These are phyloP conservation scores for Neolentinus lepideus DNA, from an alignment of 1,284 basidiomycete genomes.

Conservation along the genomic window DNA sequence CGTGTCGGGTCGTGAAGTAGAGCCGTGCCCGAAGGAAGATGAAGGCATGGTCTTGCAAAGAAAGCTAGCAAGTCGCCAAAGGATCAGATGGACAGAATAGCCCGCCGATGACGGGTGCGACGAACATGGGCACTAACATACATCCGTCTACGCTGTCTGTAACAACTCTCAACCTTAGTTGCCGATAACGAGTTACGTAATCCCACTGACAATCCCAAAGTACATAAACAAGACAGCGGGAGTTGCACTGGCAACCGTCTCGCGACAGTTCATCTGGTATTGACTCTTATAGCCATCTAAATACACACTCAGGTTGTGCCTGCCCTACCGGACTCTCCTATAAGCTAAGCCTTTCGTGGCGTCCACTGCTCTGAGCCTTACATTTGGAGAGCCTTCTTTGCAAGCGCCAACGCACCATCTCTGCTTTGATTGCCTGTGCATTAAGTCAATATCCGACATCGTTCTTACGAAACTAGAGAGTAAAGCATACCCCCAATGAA, in stretches of 20 bases:
- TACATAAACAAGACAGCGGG: not conserved
- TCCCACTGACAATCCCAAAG: not conserved
- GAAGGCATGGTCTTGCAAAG: slow-evolving; percentile 27
- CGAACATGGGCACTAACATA: slow-evolving; percentile 15
- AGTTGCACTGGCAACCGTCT: not conserved
- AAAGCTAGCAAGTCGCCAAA: slow-evolving; percentile 17
- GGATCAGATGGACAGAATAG: slow-evolving; percentile 15
- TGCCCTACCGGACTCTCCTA: no score
- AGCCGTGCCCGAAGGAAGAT: not conserved
- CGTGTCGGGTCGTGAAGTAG: slow-evolving; percentile 18
- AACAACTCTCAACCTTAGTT: not conserved
- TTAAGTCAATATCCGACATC: slow-evolving; percentile 2
- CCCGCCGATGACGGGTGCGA: slow-evolving; percentile 17
- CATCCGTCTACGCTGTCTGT: not conserved
- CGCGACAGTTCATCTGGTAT: no score
- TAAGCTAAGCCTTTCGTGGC: no score
- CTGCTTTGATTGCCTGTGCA: slow-evolving; percentile 80
- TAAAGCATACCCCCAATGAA: slow-evolving; percentile 82
- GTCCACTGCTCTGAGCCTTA: no score
- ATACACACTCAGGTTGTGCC: no score
- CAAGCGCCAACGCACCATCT: slow-evolving; percentile 82
- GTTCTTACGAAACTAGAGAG: not conserved
- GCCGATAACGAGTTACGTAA: not conserved
- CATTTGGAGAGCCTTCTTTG: slow-evolving; percentile 34
- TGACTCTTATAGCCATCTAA: no score